Evolutionary conservation across 805 yeast species (phyloP).

Genomic region (Myxozyma lipomycoides): DNA sequence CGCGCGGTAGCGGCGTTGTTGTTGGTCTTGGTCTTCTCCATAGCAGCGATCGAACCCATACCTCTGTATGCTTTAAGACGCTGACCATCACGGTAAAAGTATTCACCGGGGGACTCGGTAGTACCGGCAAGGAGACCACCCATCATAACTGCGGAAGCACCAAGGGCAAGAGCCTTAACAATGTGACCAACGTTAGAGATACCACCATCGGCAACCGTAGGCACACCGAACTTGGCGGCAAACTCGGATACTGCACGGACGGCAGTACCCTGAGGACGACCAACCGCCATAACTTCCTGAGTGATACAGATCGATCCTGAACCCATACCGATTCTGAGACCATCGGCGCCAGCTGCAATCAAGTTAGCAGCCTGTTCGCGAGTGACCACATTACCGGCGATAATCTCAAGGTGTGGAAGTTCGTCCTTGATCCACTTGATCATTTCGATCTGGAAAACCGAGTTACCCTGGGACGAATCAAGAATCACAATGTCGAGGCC

Average conservation of each 20-base stretch:
- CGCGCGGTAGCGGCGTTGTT: conserved; percentile 98
- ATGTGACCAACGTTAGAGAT: conserved; percentile 97
- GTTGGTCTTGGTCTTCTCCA: conserved; percentile 76
- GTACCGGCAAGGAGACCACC: conserved; percentile 99
- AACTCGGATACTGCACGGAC: conserved; percentile 91
- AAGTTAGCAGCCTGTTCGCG: conserved; percentile 97
- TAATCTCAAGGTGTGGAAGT: conserved; percentile 75
- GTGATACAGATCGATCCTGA: conserved; percentile 99
- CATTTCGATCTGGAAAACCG: conserved; percentile 91
- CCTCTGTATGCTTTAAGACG: conserved; percentile 97
- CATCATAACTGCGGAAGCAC: conserved; percentile 98
- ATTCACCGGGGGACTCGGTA: conserved; percentile 96
- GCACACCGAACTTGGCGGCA: conserved; percentile 93
- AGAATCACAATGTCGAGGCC: conserved; percentile 94
- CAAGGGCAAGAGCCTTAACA: conserved; percentile 91
- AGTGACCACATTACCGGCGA: conserved; percentile 98
- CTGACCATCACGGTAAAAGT: conserved; percentile 96
- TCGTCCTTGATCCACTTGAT: conserved; percentile 82
- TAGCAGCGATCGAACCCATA: conserved; percentile 99
- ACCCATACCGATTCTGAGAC: conserved; percentile 99
- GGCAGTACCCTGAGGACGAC: conserved; percentile 99
- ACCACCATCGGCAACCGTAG: conserved; percentile 99
- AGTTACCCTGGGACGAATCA: conserved; percentile 98
- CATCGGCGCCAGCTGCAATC: conserved; percentile 96
- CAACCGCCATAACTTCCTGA: conserved; percentile 99